Evolutionary conservation across 768 basidiomycete species (phyloP).

Genomic region (Cyathus striatus): DNA sequence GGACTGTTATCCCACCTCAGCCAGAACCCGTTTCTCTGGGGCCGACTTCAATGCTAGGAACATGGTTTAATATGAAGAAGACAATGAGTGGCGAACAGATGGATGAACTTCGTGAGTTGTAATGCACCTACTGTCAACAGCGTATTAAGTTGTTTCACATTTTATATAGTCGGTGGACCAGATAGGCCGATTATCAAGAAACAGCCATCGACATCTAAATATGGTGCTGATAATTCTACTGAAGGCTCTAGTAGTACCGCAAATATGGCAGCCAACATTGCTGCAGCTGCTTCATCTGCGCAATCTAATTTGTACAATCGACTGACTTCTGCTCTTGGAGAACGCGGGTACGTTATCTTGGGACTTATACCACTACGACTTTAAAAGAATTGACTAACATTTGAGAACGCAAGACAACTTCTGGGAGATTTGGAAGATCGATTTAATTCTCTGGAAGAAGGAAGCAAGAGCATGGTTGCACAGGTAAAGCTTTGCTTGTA

Average conservation of each 20-base stretch:
- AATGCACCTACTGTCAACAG: background rate
- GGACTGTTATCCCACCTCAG: slow-evolving; percentile 41
- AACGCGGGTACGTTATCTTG: slow-evolving; percentile 51
- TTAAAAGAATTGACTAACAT: background rate
- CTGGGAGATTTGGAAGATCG: slow-evolving; percentile 57
- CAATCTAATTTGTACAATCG: slow-evolving; percentile 39
- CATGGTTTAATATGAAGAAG: slow-evolving; percentile 49
- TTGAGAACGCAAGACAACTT: slow-evolving; percentile 40
- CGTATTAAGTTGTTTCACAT: slow-evolving; percentile 3
- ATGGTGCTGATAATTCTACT: slow-evolving; percentile 4
- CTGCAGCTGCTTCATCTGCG: slow-evolving; percentile 26
- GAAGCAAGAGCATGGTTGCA: slow-evolving; percentile 58
- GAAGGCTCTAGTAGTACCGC: slow-evolving; percentile 11
- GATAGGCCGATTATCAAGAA: slow-evolving; percentile 48
- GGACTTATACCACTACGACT: background rate
- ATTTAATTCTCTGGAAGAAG: slow-evolving; percentile 59
- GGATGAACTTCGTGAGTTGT: slow-evolving; percentile 49
- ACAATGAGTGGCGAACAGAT: slow-evolving; percentile 54
- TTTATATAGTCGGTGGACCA: slow-evolving; percentile 55
- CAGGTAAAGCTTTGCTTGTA: slow-evolving; percentile 36
- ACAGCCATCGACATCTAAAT: slow-evolving; percentile 7
- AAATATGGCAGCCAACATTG: slow-evolving; percentile 16
- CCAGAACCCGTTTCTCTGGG: slow-evolving; percentile 60
- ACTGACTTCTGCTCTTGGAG: slow-evolving; percentile 49
- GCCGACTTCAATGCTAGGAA: slow-evolving; percentile 48